phyloP scores from a whole-genome alignment of 148 eudicot genomes.

The Tetragonia tetragonoides region DNA sequence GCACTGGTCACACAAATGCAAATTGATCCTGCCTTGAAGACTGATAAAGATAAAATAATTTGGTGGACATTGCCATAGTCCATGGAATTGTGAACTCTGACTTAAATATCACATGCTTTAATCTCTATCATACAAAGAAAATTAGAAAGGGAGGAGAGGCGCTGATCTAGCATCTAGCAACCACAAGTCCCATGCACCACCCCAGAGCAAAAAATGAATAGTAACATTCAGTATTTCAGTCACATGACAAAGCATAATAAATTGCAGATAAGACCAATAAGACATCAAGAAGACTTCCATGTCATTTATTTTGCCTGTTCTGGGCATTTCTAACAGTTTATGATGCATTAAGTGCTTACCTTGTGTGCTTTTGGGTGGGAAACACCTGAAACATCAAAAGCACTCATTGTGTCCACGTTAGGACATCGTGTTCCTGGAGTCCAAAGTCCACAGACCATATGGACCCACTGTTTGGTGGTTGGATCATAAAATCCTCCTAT shows the following conservation, averaged over 20 bases:
- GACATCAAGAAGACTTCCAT: not conserved
- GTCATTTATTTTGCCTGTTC: not conserved
- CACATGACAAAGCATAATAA: not conserved
- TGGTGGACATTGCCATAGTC: not conserved
- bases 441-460: constrained; percentile 68
- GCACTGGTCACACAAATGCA: constrained; percentile 3
- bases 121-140: constrained; percentile 1
- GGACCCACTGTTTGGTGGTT: constrained; percentile 60
- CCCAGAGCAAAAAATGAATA: not conserved
- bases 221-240: not conserved
- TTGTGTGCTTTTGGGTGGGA: constrained; percentile 35
- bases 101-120: not conserved
- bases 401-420: constrained; percentile 59
- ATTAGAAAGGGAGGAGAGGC: not conserved
- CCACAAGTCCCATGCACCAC: not conserved
- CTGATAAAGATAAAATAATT: not conserved
- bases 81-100: not conserved
- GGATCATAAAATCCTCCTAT: constrained; percentile 46
- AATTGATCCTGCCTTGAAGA: not conserved
- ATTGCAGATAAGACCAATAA: not conserved
- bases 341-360: constrained; percentile 28
- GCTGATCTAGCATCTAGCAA: not conserved
- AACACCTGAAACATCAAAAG: constrained; percentile 57
- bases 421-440: constrained; percentile 62
- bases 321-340: not conserved